A percentile compares a stretch with the other conserved stretches of the same genome.
These are phyloP conservation scores for Neurospora sp. DNA, from an alignment of 495 filamentous ascomycete genomes.

Conservation along the genomic window DNA sequence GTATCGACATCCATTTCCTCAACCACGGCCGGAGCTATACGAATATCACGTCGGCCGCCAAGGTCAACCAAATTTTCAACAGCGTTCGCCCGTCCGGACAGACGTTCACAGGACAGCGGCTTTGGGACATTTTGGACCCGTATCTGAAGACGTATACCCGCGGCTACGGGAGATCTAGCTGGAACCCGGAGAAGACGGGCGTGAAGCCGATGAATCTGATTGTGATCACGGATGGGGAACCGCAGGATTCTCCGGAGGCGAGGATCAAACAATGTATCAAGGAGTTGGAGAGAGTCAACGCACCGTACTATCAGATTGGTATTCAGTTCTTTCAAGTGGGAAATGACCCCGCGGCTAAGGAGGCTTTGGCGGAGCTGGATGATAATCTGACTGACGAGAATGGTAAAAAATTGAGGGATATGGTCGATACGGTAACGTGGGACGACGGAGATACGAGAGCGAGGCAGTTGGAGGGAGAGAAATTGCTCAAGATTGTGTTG, in stretches of 20 bases:
- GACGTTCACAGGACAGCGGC: constrained; percentile 67
- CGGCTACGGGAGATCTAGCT: constrained; percentile 27
- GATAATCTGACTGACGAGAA: constrained; percentile 47
- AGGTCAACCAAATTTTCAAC: constrained; percentile 57
- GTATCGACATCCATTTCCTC: constrained; percentile 92
- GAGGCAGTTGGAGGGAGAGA: constrained; percentile 39
- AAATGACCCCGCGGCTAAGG: constrained; percentile 51
- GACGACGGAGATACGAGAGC: constrained; percentile 28
- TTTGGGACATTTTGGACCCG: constrained; percentile 62
- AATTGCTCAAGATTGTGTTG: constrained; percentile 74
- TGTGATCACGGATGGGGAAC: constrained; percentile 81
- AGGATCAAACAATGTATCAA: constrained; percentile 49
- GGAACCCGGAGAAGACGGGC: constrained; percentile 32
- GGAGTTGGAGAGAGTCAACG: constrained; percentile 60
- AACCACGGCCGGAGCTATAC: constrained; percentile 50
- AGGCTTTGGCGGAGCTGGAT: constrained; percentile 65
- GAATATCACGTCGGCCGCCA: constrained; percentile 41
- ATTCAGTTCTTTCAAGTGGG: constrained; percentile 98
- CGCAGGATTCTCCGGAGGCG: constrained; percentile 62
- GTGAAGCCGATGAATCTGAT: constrained; percentile 84
- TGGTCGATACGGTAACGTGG: constrained; percentile 88
- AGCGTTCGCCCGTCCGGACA: constrained; percentile 50
- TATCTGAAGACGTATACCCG: constrained; percentile 34
- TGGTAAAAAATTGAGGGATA: constrained; percentile 59
- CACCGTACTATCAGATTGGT: constrained; percentile 77